Base-by-base conservation (phyloP, 352 stramenopile genomes). In the Globisporangium radiosum region DNA sequence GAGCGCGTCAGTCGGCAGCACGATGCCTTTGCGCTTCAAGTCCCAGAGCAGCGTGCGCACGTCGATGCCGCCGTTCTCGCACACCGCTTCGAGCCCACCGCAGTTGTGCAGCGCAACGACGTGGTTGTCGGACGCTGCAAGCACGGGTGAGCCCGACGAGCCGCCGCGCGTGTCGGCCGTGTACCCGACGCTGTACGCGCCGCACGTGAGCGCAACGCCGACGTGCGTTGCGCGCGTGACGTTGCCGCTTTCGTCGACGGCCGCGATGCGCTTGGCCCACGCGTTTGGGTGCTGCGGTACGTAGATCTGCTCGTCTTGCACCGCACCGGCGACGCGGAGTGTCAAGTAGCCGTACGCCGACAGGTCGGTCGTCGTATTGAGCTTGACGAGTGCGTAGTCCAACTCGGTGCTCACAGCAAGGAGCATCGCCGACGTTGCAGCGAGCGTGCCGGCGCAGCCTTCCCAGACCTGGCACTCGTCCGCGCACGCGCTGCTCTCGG, bases 101-200 rank as follows among this genome's bases (percentile, higher is more conserved):
- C 76, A 87, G 56, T 71, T 71, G 64, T 87, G 76, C 11, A 87
- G 68, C 6, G 59, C 74, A 1, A 84, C 59, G 6, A 86, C 76
- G 6, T 17, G 3, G 59, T 86, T 82, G 57, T 84, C 73, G 1
- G 54, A 60, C n/a, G 60, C 48, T 5, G 65, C 66, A 7, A 83
- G 52, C 6, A 86, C 65, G 0, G 73, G 76, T 15, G 73, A 83
- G 6, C 76, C 76, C 0, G 72, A 85, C 0, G 75, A 76, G 0
- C 75, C 71, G 1, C 47, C 33, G 19, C 72, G 54, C 2, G 76
- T 84, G 54, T 86, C 76, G 0, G 73, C 65, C 7, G 59, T 60
- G 71, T 86, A 86, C 1, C 55, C 62, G 14, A 84, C 48, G 38
- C 73, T 65, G 59, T 75, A 57, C 4, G 56, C 42, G 7, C 62